Conservation (phyloP, 192 early-diverging fungal species). For the Coemansia sp. region DNA sequence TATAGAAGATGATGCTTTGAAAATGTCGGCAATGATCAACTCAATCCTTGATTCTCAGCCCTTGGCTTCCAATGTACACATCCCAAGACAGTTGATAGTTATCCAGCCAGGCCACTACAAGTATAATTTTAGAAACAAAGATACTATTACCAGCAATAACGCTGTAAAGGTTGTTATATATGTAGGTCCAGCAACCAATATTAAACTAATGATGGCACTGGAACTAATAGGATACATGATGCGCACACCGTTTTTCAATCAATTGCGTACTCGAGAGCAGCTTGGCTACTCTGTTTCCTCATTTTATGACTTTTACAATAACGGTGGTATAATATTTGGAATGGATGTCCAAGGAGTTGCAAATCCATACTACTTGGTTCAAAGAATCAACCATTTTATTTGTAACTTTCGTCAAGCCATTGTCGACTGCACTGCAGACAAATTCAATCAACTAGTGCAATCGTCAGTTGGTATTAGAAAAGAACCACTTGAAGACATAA, state of each 20-base stretch:
- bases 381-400: slow-evolving; percentile 76
- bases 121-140: slow-evolving; percentile 27
- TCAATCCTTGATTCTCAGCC: slow-evolving; percentile 57
- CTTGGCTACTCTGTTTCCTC: slow-evolving; percentile 58
- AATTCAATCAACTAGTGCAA: slow-evolving; percentile 59
- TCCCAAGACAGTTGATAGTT: neutral
- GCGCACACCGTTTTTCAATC: slow-evolving; percentile 80
- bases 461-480: neutral
- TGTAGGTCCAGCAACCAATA: slow-evolving; percentile 65
- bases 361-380: slow-evolving; percentile 72
- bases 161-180: slow-evolving; percentile 76
- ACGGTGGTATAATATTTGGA: slow-evolving; percentile 27
- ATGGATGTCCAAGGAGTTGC: slow-evolving; percentile 81
- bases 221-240: slow-evolving; percentile 69
- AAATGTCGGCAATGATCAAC: slow-evolving; percentile 55
- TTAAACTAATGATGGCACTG: slow-evolving; percentile 56
- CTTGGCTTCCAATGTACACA: slow-evolving; percentile 24
- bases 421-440: slow-evolving; percentile 15
- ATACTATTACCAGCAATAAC: slow-evolving; percentile 78
- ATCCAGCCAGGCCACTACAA: slow-evolving; percentile 30
- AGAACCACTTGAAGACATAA: neutral
- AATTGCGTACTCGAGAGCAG: slow-evolving; percentile 86
- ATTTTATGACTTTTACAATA: neutral
- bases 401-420: slow-evolving; percentile 35
- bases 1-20: slow-evolving; percentile 59